Base-by-base conservation (phyloP, 257 asterid genomes). In the Solanum boliviense region DNA sequence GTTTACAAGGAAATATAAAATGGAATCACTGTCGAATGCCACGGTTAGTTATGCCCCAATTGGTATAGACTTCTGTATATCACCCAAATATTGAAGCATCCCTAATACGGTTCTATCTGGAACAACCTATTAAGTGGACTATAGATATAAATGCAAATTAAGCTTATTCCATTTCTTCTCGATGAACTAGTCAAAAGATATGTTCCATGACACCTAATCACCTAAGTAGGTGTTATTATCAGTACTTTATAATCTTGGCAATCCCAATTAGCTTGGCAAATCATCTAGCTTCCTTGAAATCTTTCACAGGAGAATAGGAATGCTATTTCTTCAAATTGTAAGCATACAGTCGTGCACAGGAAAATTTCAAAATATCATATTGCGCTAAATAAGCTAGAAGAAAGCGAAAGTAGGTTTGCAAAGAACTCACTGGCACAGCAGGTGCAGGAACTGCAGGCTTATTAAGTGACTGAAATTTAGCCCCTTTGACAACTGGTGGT, bases 401-500 rank as follows among this genome's bases (percentile, higher is more conserved):
- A 46, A 10, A 48, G 6, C 2, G 31, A 48, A 48, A 48, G 71
- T 48, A 82, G 18, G 85, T 18, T 82, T 18, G 86, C 44, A 71
- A 74, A 58, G 70, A 68, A 91, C 96, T 78, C 76, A 97, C 99
- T 62, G 95, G 94, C 84, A 91, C 76, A 5, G 98, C 90, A 86
- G 91, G 94, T 3, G 96, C 89, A 88, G 90, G 94, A 87, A 89
- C 85, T 15, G 92, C 68, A 67, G 92, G 94, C 90, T 91, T 97
- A 88, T 75, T 93, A 89, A 72, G 35, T 56, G 96, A 89, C 84
- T 90, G 98, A 88, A 93, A 92, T 87, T 91, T 96, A 88, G 86
- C 48, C 88, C 89, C 94, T 90, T 92, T 97, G 65, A 90, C 94
- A 70, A 91, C 85, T 7, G 96, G 96, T 18, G 99, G 96, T 11